Evolutionary conservation across 805 yeast species (phyloP).

Genomic region (Wickerhamomyces silvicola): DNA sequence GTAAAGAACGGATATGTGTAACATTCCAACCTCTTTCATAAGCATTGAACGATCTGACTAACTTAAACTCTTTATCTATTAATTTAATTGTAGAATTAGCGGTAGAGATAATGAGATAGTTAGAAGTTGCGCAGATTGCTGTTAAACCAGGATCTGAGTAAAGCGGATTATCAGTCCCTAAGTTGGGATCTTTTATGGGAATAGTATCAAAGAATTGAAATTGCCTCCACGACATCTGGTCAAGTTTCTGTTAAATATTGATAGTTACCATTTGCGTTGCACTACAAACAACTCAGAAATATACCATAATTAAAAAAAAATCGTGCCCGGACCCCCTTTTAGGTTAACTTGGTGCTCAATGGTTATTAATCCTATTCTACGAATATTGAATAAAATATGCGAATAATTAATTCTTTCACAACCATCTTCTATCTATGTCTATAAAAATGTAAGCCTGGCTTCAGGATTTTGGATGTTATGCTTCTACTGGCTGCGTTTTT

Average conservation of each 20-base stretch:
- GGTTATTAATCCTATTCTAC: too few species aligned
- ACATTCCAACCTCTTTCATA: slow-evolving; percentile 62
- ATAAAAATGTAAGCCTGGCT: too few species aligned
- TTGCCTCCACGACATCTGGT: slow-evolving; percentile 55
- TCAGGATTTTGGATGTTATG: too few species aligned
- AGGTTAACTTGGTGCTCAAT: too few species aligned
- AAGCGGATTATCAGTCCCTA: slow-evolving; percentile 52
- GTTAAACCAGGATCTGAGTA: slow-evolving; percentile 75
- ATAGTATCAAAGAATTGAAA: slow-evolving; percentile 79
- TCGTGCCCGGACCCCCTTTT: too few species aligned
- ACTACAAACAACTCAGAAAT: too few species aligned
- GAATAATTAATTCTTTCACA: too few species aligned
- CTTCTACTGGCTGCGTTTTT: too few species aligned
- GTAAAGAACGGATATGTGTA: slow-evolving; percentile 45
- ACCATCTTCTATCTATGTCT: too few species aligned
- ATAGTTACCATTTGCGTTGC: not conserved
- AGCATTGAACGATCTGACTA: slow-evolving; percentile 49
- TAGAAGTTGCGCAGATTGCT: slow-evolving; percentile 52
- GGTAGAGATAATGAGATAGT: slow-evolving; percentile 55
- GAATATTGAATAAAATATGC: too few species aligned
- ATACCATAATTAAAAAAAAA: too few species aligned
- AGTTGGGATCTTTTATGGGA: slow-evolving; percentile 80
- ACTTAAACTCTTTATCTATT: slow-evolving; percentile 42
- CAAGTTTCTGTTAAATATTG: too few species aligned
- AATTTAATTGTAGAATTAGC: slow-evolving; percentile 48